Base-by-base conservation (phyloP, 345 rosid species). In the Eucalyptus curtisii region DNA sequence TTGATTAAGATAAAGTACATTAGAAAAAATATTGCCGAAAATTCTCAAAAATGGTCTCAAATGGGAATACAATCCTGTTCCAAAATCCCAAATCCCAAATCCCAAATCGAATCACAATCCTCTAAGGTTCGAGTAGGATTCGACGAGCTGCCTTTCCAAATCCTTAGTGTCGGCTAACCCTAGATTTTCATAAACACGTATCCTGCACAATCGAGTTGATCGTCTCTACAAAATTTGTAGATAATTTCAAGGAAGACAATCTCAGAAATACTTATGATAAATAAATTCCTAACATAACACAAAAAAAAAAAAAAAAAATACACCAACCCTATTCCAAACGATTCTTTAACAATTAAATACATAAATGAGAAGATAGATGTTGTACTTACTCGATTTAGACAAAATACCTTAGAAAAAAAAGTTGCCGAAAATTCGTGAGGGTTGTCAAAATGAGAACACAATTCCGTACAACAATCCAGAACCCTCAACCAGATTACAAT, bases 151-250 rank as follows among this genome's bases (percentile, higher is more conserved):
- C 12, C 22, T 4, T 33, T 16, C 22, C 42, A 4, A 12, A 31
- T 5, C 42, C 12, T 27, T 3, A 6, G 22, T 66, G 22, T 4
- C 1, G 3, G 12, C 40, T 66, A 16, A 66, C 79, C 11, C 12
- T 31, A 8, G 79, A 15, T 31, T 66, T 31, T 15, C 40, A 31
- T 8, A 8, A 31, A 66, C 6, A 15, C 10, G 12, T 31, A 66
- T 31, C 10, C 6, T 2, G 3, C 1, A 4, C 22, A 17, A 16
- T 66, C 42, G 3, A 66, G 12, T 17, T 3, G 11, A 8, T 16
- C 6, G 20, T 31, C 22, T n/a, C 5, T 4, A 66, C 11, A 4
- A 31, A 3, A 16, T 0, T 3, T 4, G 16, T 31, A 4, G 4
- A 16, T 66, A 13, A 64, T 13, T n/a, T n/a, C 19, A 16, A 30